Evolutionary conservation across 2,329 filamentous ascomycete species (phyloP), one percentile per base, ranked within the genome.

Genomic region (Orbilia oligospora): DNA sequence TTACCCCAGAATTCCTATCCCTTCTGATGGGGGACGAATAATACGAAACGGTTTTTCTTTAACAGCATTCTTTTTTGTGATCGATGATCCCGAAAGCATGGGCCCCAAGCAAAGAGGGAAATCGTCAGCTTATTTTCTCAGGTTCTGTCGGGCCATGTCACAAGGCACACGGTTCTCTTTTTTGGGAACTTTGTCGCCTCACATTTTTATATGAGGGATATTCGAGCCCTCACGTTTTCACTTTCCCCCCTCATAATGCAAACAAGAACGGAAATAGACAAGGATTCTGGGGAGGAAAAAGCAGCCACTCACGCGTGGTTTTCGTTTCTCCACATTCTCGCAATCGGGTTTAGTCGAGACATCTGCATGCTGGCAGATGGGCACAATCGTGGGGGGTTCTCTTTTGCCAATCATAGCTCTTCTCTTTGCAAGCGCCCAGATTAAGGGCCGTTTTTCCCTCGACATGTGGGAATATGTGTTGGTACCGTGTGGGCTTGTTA

Each of bases 171-270:
- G 68, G 12, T 30, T 48, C 44, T 51, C 64, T 41, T 67, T 49
- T 61, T 53, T 48, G 14, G 38, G 48, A 18, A 22, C 36, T 63
- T 24, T 41, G 56, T 67, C 72, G 72, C 72, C 72, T 76, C 72
- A 58, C 38, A 51, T 67, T 77, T 76, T 76, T 76, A 71, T 78
- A 78, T 78, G 75, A 78, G 75, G 75, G 75, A 78, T 78, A 73
- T 78, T 78, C 55, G 41, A 77, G 27, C 27, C 27, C 27, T 6
- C n/a, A n/a, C n/a, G n/a, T n/a, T n/a, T 30, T 30, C 22, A 36
- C 33, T n/a, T 46, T 38, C n/a, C 5, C 44, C 44, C 44, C 18
- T 46, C 18, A 5, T 46, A 36, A 65, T 33, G 56, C 48, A 65
- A 65, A 65, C 24, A 67, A 67, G 48, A 53, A 53, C 22, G 48